These are phyloP conservation scores for Neocucurbitaria cava DNA, from an alignment of 2,329 filamentous ascomycete species.

Conservation along the genomic window DNA sequence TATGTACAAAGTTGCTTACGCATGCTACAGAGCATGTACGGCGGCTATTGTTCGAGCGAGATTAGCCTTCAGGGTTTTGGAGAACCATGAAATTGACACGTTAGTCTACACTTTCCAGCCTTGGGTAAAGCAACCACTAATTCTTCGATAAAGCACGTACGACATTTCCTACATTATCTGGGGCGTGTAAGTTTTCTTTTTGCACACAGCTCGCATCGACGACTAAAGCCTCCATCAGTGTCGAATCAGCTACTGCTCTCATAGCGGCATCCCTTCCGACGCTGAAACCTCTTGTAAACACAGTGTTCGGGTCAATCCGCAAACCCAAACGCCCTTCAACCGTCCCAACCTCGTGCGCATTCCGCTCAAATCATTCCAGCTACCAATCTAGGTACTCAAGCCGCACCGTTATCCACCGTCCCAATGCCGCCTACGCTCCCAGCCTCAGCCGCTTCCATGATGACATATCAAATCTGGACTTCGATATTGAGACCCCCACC, in stretches of 20 bases:
- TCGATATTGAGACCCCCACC: conserved; percentile 30
- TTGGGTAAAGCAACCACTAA: neutral
- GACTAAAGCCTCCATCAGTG: conserved; percentile 3
- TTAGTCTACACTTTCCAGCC: neutral
- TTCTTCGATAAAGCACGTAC: conserved; percentile 4
- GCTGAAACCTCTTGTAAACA: conserved; percentile 14
- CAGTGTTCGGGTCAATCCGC: neutral
- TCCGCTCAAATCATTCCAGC: neutral
- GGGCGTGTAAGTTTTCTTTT: conserved; percentile 13
- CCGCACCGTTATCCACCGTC: conserved; percentile 21
- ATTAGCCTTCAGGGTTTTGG: conserved; percentile 15
- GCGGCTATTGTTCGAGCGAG: conserved; percentile 48
- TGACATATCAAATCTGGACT: conserved; percentile 32
- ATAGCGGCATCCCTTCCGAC: conserved; percentile 14
- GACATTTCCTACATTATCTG: conserved; percentile 9
- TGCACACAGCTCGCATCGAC: neutral
- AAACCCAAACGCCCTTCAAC: neutral
- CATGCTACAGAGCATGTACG: conserved; percentile 36
- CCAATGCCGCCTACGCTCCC: conserved; percentile 15
- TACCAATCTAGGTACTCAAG: conserved; percentile 14
- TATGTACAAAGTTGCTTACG: neutral
- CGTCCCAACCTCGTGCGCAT: neutral
- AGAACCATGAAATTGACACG: conserved; percentile 1
- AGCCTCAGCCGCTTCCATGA: conserved; percentile 30
- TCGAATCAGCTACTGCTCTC: conserved; percentile 11